phyloP scores from a whole-genome alignment of 2,329 filamentous ascomycete genomes.

The Phyllosticta citribraziliensis region DNA sequence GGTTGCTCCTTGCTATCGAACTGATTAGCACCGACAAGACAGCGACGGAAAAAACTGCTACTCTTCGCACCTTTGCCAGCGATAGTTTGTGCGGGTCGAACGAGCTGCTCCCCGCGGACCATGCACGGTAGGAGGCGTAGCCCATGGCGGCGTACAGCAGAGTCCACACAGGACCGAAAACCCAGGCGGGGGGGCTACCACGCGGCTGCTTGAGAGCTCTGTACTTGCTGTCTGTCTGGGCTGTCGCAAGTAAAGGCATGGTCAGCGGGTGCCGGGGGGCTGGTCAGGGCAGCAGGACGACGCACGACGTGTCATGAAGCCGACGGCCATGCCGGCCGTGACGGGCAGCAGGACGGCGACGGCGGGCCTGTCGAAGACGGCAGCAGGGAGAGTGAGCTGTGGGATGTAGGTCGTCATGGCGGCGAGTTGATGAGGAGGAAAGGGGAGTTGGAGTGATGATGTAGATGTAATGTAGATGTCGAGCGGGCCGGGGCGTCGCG shows the following conservation, averaged over 20 bases:
- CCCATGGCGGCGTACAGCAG: constrained; percentile 64
- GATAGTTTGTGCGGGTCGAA: constrained; percentile 37
- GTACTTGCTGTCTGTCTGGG: constrained; percentile 54
- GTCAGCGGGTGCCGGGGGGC: not conserved
- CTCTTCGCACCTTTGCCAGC: constrained; percentile 41
- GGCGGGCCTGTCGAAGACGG: constrained; percentile 62
- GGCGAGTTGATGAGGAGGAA: constrained; percentile 9
- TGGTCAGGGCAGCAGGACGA: constrained; percentile 22
- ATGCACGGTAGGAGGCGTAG: constrained; percentile 74
- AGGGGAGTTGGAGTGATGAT: not conserved
- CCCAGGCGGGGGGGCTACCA: constrained; percentile 45
- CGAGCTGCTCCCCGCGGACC: constrained; percentile 53
- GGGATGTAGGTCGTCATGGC: constrained; percentile 72
- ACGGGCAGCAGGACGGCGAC: constrained; percentile 68
- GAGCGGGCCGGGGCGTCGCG: not conserved
- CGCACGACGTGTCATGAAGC: constrained; percentile 58
- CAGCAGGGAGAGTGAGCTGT: constrained; percentile 62
- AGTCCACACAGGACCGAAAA: constrained; percentile 52
- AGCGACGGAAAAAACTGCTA: not conserved
- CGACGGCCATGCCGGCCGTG: constrained; percentile 61
- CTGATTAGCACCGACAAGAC: not conserved
- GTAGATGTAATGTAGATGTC: not conserved
- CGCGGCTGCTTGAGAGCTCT: constrained; percentile 55
- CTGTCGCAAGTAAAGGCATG: constrained; percentile 25
- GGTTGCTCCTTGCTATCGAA: constrained; percentile 50